These are phyloP conservation scores for Blepharisma stoltei DNA, from an alignment of 73 alveolate genomes.

Conservation along the genomic window DNA sequence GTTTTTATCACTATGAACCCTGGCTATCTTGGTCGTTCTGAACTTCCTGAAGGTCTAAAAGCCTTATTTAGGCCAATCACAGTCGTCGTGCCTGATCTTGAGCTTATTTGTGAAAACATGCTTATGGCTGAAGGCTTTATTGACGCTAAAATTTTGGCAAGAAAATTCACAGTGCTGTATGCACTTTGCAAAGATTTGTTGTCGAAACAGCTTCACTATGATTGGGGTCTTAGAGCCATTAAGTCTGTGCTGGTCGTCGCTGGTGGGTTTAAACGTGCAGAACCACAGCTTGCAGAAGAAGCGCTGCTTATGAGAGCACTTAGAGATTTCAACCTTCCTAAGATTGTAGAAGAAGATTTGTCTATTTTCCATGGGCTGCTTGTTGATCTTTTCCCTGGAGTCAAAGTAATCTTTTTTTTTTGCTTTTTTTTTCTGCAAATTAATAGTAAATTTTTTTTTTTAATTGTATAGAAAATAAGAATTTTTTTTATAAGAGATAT, in stretches of 20 bases:
- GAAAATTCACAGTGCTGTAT: slow-evolving; percentile 97
- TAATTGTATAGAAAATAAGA: too few species aligned
- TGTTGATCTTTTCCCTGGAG: slow-evolving; percentile 97
- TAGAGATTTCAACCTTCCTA: slow-evolving; percentile 99
- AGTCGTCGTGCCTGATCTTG: slow-evolving; percentile 99
- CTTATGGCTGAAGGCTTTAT: slow-evolving; percentile 99
- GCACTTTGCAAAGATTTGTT: slow-evolving; percentile 95
- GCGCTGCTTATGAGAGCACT: slow-evolving; percentile 99
- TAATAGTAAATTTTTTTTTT: too few species aligned
- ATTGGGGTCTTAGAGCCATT: slow-evolving; percentile 99
- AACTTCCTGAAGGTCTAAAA: slow-evolving; percentile 99
- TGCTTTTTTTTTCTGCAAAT: slow-evolving; percentile 4
- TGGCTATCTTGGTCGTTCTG: slow-evolving; percentile 99
- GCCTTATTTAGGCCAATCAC: slow-evolving; percentile 99
- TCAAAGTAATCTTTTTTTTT: too few species aligned
- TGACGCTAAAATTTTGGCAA: slow-evolving; percentile 98
- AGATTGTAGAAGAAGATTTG: slow-evolving; percentile 99
- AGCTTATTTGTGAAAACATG: slow-evolving; percentile 99
- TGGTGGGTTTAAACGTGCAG: slow-evolving; percentile 99
- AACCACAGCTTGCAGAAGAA: slow-evolving; percentile 94
- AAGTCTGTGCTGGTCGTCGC: slow-evolving; percentile 99
- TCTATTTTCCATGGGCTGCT: slow-evolving; percentile 97
- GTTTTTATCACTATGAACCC: slow-evolving; percentile 99
- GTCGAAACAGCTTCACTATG: slow-evolving; percentile 94
- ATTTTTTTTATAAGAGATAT: too few species aligned